These are phyloP conservation scores for Novakomyces olei DNA, from an alignment of 805 yeast species.

Conservation along the genomic window DNA sequence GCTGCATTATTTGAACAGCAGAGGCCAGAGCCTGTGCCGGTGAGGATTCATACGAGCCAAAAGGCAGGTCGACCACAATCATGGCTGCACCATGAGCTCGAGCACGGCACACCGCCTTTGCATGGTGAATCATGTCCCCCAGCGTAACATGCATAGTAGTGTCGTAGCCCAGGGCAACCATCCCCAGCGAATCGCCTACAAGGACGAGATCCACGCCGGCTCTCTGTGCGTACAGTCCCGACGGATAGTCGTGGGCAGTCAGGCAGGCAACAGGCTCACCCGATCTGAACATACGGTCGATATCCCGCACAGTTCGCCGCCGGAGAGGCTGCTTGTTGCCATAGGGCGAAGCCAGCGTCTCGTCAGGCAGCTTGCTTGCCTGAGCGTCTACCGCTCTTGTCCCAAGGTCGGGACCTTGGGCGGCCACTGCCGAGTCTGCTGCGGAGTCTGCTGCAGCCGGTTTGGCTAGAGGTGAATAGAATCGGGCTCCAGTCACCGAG, in stretches of 20 bases:
- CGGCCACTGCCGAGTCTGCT: no score
- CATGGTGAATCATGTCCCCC: constrained; percentile 56
- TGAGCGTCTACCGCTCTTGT: no score
- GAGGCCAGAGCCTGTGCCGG: constrained; percentile 39
- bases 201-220: constrained; percentile 48
- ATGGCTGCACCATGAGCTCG: constrained; percentile 30
- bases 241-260: constrained; percentile 78
- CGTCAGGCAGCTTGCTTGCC: no score
- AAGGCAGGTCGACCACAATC: constrained; percentile 69
- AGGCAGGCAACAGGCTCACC: constrained; percentile 21
- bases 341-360: no score
- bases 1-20: constrained; percentile 31
- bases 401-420: no score
- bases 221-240: constrained; percentile 45
- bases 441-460: no score
- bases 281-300: neutral
- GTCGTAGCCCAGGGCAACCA: constrained; percentile 68
- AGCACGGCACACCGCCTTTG: constrained; percentile 57
- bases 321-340: no score
- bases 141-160: constrained; percentile 46
- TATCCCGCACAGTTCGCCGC: neutral
- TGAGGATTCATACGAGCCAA: constrained; percentile 59
- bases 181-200: constrained; percentile 83
- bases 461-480: no score
- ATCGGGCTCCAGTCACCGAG: no score